Evolutionary conservation across 164 flowering plant genomes (phyloP).

Genomic region (Brasenia schreberi): DNA sequence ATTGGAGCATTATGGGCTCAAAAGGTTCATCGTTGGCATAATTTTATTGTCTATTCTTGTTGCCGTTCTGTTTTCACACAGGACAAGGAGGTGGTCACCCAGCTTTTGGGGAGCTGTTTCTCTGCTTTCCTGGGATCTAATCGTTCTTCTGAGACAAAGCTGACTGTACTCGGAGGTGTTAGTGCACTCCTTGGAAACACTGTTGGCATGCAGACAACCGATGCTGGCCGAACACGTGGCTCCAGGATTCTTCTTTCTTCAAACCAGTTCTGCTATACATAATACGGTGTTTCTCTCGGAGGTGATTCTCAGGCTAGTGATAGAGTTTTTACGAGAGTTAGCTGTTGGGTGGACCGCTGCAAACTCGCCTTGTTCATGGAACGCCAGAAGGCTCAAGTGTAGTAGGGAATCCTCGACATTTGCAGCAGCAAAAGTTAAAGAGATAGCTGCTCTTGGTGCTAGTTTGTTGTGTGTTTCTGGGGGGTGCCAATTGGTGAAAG

Average conservation of each 20-base stretch:
- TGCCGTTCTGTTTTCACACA: slow-evolving; percentile 58
- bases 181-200: slow-evolving; percentile 51
- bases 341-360: slow-evolving; percentile 26
- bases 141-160: not conserved
- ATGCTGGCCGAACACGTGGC: slow-evolving; percentile 33
- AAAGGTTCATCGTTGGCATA: slow-evolving; percentile 75
- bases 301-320: slow-evolving; percentile 46
- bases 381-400: slow-evolving; percentile 19
- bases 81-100: slow-evolving; percentile 54
- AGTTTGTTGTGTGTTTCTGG: slow-evolving; percentile 61
- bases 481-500: slow-evolving; percentile 45
- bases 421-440: slow-evolving; percentile 43
- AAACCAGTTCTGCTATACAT: slow-evolving; percentile 46
- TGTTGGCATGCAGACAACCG: slow-evolving; percentile 16
- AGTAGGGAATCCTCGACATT: slow-evolving; percentile 45
- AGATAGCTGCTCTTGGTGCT: slow-evolving; percentile 67
- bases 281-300: slow-evolving; percentile 33
- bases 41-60: slow-evolving; percentile 56
- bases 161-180: slow-evolving; percentile 28
- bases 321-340: slow-evolving; percentile 32
- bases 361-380: not conserved
- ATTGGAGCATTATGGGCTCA: slow-evolving; percentile 82
- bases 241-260: slow-evolving; percentile 75
- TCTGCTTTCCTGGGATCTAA: slow-evolving; percentile 42
- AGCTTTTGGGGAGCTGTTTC: slow-evolving; percentile 75